A percentile compares a stretch with the other conserved stretches of the same genome.
phyloP scores from a whole-genome alignment of 2,329 filamentous ascomycete species.

The Talaromyces funiculosus region DNA sequence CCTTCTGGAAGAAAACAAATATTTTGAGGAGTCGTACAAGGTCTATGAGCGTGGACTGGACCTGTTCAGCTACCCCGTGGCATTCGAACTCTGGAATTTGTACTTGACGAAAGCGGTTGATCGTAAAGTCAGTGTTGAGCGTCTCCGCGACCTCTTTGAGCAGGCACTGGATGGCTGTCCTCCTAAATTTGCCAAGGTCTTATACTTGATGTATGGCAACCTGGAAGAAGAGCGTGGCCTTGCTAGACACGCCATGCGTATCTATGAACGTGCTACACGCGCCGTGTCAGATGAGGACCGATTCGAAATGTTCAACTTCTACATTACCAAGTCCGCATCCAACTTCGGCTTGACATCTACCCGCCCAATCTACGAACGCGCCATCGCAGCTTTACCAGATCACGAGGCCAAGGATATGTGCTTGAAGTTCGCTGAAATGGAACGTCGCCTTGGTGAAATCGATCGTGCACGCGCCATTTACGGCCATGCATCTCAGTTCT shows the following conservation, averaged over 20 bases:
- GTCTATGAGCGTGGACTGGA: slow-evolving; percentile 93
- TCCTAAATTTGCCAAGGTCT: slow-evolving; percentile 88
- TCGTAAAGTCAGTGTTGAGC: slow-evolving; percentile 90
- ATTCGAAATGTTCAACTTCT: slow-evolving; percentile 98
- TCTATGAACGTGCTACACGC: slow-evolving; percentile 93
- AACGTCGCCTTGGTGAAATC: slow-evolving; percentile 83
- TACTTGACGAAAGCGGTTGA: slow-evolving; percentile 97
- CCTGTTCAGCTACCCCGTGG: slow-evolving; percentile 96
- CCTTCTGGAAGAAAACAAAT: slow-evolving; percentile 85
- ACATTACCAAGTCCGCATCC: slow-evolving; percentile 96
- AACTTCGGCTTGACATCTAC: slow-evolving; percentile 97
- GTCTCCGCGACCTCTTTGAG: slow-evolving; percentile 90
- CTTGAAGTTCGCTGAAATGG: slow-evolving; percentile 97
- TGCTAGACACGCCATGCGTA: slow-evolving; percentile 94
- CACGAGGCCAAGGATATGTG: slow-evolving; percentile 95
- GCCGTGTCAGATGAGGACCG: slow-evolving; percentile 92
- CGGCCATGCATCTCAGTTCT: slow-evolving; percentile 94
- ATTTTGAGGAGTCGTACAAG: slow-evolving; percentile 97
- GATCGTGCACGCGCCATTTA: slow-evolving; percentile 94
- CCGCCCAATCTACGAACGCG: slow-evolving; percentile 89
- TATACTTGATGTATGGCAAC: slow-evolving; percentile 98
- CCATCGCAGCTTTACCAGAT: slow-evolving; percentile 89
- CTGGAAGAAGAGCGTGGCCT: slow-evolving; percentile 93
- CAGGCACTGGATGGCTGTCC: slow-evolving; percentile 94
- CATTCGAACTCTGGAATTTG: slow-evolving; percentile 97